Base-by-base conservation (phyloP, 768 basidiomycete species). In the Hemileccinum rubropunctum region DNA sequence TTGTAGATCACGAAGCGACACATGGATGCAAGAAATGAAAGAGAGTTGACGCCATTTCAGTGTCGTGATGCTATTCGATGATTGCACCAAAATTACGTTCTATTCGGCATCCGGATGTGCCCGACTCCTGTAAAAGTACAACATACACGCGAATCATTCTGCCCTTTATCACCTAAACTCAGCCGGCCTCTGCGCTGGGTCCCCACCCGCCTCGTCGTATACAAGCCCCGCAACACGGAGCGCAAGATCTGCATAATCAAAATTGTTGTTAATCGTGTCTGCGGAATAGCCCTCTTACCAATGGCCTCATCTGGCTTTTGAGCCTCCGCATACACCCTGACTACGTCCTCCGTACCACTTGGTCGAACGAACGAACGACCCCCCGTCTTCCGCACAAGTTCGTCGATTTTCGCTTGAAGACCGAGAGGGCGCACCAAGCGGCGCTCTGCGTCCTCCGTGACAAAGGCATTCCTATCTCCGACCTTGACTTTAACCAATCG, bases 301-400 rank as follows among this genome's bases (percentile, higher is more conserved):
- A 95, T 92, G 17, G 88, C 91, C 58, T 87, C 84, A 13, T 79
- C 68, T 52, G 79, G 81, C 36, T 81, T 71, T 40, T 74, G 76
- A 1, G 97, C 95, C 67, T 99, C 97, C 1, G 95, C 97, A 63
- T 98, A 99, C 14, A 99, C 94, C 51, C 97, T 79, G 6, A 99
- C 97, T 21, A 95, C 95, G 62, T 99, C 95, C 68, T 99, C 97
- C 20, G 97, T 99, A 9, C 97, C 97, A 67, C 93, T 95, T 3
- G 97, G 97, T 50, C 97, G 71, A 15, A 98, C 97, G 62, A 99
- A 99, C 23, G 91, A 83, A 36, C 97, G 81, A 1, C 97, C 97
- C 15, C 83, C 83, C 40, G 87, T 84, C 61, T 86, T 89, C 62
- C 83, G 83, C 27, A 91, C 85, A 33, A 92, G 76, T 23, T 85